These are phyloP conservation scores for Podospora pseudopauciseta DNA, from an alignment of 495 filamentous ascomycete genomes.

Conservation along the genomic window DNA sequence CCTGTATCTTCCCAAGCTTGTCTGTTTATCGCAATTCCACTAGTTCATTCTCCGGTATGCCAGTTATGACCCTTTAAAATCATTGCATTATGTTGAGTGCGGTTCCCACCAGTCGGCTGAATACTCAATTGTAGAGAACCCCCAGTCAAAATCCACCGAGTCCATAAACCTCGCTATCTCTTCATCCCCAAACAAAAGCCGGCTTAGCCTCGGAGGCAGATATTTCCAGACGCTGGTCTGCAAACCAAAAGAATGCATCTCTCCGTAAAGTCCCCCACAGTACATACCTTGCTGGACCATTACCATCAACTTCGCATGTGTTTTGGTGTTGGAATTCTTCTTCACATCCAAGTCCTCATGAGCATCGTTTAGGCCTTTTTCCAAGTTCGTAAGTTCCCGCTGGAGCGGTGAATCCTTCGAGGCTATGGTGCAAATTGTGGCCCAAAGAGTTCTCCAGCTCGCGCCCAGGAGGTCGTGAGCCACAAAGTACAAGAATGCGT, in stretches of 20 bases:
- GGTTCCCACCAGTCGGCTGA: too few relatives aligned
- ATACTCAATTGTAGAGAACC: neutral
- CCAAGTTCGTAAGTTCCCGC: neutral
- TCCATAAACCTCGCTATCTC: neutral
- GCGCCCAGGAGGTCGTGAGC: neutral
- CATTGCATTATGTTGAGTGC: too few relatives aligned
- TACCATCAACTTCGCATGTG: neutral
- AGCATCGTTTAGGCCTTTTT: neutral
- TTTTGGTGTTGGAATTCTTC: neutral
- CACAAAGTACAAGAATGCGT: neutral
- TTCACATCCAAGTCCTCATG: neutral
- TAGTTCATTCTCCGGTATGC: too few relatives aligned
- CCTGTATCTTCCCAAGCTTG: too few relatives aligned
- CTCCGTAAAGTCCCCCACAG: neutral
- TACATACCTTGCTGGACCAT: neutral
- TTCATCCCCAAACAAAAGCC: neutral
- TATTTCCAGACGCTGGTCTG: neutral
- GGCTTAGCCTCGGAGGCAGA: neutral
- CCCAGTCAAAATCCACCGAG: neutral
- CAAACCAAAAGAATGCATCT: neutral
- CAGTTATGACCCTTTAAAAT: too few relatives aligned
- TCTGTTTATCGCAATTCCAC: too few relatives aligned
- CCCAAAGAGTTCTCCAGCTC: neutral
- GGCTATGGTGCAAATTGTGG: neutral
- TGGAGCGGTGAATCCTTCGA: neutral